Conservation (phyloP, 176 grass and related monocot species). For the Raddia guianensis region DNA sequence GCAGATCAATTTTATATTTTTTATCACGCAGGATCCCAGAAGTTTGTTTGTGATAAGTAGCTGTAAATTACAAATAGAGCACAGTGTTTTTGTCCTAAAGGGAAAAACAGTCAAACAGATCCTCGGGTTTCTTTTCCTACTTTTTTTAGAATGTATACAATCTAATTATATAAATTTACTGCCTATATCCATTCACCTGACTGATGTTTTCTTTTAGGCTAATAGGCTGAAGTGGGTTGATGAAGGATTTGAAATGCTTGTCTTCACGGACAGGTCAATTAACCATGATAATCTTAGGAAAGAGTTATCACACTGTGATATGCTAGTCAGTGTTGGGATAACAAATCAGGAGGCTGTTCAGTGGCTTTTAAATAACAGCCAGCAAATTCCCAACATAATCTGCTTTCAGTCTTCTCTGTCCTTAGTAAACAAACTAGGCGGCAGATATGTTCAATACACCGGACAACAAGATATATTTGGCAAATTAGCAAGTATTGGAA, state of each 20-base stretch:
- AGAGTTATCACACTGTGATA: conserved; percentile 57
- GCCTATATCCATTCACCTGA: background rate
- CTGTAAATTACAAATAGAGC: background rate
- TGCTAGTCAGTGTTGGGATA: conserved; percentile 81
- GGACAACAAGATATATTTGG: conserved; percentile 62
- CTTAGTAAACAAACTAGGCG: conserved; percentile 81
- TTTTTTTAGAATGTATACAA: background rate
- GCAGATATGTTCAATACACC: conserved; percentile 44
- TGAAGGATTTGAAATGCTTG: conserved; percentile 80
- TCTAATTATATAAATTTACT: conserved; percentile 16
- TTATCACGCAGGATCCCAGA: background rate
- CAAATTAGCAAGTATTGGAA: conserved; percentile 51
- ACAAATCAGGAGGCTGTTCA: conserved; percentile 50
- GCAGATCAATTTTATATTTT: background rate
- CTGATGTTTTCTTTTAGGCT: conserved; percentile 51
- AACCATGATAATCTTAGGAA: conserved; percentile 40
- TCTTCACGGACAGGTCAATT: conserved; percentile 65
- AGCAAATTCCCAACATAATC: conserved; percentile 68
- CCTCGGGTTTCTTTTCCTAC: background rate
- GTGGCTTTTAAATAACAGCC: conserved; percentile 60
- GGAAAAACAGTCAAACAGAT: background rate
- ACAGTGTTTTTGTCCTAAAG: background rate
- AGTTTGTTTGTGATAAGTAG: background rate
- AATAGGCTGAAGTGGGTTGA: conserved; percentile 87
- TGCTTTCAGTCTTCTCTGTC: conserved; percentile 81